Percentiles rank a stretch among this genome's conserved stretches.
Conservation (phyloP, 2,329 filamentous ascomycete genomes). For the Colletotrichum orbiculare region DNA sequence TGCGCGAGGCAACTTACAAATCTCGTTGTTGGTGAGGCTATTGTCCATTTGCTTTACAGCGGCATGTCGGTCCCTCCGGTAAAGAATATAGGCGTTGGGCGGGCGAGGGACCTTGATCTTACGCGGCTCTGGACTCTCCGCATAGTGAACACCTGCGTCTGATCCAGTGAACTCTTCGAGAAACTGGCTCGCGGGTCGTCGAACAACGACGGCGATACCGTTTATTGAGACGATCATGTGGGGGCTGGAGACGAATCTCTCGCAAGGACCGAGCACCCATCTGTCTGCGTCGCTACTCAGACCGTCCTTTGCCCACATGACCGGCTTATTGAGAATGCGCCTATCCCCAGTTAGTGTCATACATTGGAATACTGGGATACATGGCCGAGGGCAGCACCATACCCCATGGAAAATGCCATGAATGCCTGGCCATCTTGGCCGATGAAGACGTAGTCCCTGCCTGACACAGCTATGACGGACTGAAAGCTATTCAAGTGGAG, state of each 20-base stretch:
- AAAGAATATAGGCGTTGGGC: slow-evolving; percentile 48
- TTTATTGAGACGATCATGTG: slow-evolving; percentile 33
- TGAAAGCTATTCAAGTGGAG: slow-evolving; percentile 32
- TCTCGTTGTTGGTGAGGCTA: slow-evolving; percentile 42
- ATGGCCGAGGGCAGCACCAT: neutral
- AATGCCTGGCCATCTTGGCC: slow-evolving; percentile 30
- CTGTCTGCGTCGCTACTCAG: slow-evolving; percentile 19
- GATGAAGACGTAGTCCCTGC: slow-evolving; percentile 17
- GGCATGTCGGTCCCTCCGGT: slow-evolving; percentile 43
- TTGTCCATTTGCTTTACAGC: slow-evolving; percentile 40
- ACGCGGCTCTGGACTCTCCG: slow-evolving; percentile 17
- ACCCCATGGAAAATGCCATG: slow-evolving; percentile 32
- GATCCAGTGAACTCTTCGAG: slow-evolving; percentile 13
- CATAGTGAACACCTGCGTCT: neutral
- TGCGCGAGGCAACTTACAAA: slow-evolving; percentile 43
- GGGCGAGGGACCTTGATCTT: slow-evolving; percentile 43
- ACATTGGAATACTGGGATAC: too few species aligned
- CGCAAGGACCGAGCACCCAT: slow-evolving; percentile 32
- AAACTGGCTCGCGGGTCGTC: slow-evolving; percentile 14
- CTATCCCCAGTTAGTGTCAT: slow-evolving; percentile 12
- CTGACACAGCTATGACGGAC: slow-evolving; percentile 28
- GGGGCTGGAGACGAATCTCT: slow-evolving; percentile 18
- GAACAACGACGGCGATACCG: slow-evolving; percentile 27
- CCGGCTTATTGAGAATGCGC: slow-evolving; percentile 16
- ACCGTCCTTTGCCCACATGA: slow-evolving; percentile 35